phyloP scores from a whole-genome alignment of 108 stramenopile species.

The Pelagomonas calceolata region DNA sequence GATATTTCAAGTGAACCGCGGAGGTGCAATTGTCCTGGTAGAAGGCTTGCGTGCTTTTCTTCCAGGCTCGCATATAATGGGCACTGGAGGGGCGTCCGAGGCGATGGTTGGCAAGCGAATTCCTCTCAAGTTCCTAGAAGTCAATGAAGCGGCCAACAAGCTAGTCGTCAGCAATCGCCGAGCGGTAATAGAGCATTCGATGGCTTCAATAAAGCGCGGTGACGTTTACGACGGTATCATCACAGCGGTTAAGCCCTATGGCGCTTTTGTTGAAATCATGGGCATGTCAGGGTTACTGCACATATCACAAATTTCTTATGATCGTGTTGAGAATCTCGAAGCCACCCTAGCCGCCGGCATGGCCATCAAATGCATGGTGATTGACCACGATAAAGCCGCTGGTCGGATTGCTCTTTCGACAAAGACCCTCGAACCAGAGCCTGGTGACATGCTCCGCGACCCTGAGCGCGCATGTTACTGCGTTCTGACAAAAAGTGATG shows the following conservation, averaged over 20 bases:
- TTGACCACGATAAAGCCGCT: conserved; percentile 90
- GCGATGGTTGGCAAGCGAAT: conserved; percentile 69
- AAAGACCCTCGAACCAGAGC: conserved; percentile 89
- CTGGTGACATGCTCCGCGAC: conserved; percentile 91
- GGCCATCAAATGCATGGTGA: conserved; percentile 92
- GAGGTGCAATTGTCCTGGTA: conserved; percentile 83
- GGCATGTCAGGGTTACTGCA: conserved; percentile 93
- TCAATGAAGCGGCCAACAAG: conserved; percentile 80
- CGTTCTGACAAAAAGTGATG: no score
- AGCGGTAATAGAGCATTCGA: conserved; percentile 80
- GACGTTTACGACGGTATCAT: conserved; percentile 78
- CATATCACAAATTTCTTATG: conserved; percentile 94
- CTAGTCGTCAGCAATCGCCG: conserved; percentile 86
- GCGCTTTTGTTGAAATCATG: conserved; percentile 89
- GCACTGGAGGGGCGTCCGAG: conserved; percentile 62
- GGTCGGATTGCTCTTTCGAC: conserved; percentile 87
- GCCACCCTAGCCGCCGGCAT: conserved; percentile 74
- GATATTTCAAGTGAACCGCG: conserved; percentile 79
- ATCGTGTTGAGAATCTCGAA: conserved; percentile 83
- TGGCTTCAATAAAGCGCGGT: conserved; percentile 78
- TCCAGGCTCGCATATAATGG: conserved; percentile 82
- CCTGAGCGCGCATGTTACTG: conserved; percentile 49
- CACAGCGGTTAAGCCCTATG: conserved; percentile 93
- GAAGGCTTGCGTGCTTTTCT: conserved; percentile 85
- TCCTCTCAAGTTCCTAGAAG: conserved; percentile 83